A percentile compares a stretch with the other conserved stretches of the same genome.
These are phyloP conservation scores for Odonthalia washingtoniensis DNA, from an alignment of 31 red algal species.

Conservation along the genomic window DNA sequence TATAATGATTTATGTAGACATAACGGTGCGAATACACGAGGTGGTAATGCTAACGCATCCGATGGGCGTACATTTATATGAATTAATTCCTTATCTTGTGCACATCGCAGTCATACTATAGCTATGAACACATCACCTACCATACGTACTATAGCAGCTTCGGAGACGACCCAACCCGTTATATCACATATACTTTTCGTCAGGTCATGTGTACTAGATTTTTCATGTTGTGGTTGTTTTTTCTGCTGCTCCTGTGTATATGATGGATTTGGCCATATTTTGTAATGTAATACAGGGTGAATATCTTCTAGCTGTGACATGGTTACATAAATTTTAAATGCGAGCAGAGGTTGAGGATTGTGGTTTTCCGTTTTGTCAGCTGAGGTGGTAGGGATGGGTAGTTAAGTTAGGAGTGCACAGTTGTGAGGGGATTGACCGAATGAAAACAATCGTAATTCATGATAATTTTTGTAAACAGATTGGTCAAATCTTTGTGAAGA, in stretches of 20 bases:
- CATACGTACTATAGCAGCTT: slow-evolving; percentile 89
- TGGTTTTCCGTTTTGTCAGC: too few relatives aligned
- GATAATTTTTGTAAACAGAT: slow-evolving; percentile 61
- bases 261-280: background rate
- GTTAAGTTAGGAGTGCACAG: slow-evolving; percentile 61
- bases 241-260: background rate
- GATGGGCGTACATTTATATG: slow-evolving; percentile 76
- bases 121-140: slow-evolving; percentile 70
- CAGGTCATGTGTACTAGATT: slow-evolving; percentile 79
- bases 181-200: slow-evolving; percentile 59
- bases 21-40: slow-evolving; percentile 72
- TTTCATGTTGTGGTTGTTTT: too few relatives aligned
- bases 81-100: slow-evolving; percentile 53
- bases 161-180: slow-evolving; percentile 55
- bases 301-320: slow-evolving; percentile 60
- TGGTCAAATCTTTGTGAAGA: too few relatives aligned
- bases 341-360: too few relatives aligned
- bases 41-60: slow-evolving; percentile 85
- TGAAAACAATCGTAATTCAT: slow-evolving; percentile 68
- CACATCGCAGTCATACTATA: too few relatives aligned
- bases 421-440: slow-evolving; percentile 63
- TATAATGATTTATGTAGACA: slow-evolving; percentile 78
- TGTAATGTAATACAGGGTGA: slow-evolving; percentile 32
- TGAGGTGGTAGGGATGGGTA: slow-evolving; percentile 55
- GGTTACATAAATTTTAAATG: too few relatives aligned